Conservation (phyloP, 768 basidiomycete species). For the Pleurotus sapidus region DNA sequence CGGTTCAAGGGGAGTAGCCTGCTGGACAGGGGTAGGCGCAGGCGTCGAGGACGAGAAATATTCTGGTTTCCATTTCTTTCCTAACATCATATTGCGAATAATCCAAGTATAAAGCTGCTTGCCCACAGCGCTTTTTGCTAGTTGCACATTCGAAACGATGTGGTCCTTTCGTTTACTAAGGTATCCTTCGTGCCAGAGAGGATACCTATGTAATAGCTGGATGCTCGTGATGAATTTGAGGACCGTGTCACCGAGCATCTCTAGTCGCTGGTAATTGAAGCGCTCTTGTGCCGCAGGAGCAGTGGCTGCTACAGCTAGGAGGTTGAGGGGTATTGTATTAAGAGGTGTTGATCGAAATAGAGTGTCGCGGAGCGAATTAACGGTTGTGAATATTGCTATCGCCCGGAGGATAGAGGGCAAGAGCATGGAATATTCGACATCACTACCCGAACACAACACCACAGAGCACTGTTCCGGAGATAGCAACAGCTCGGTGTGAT, state of each 20-base stretch:
- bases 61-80: conserved; percentile 49
- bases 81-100: conserved; percentile 51
- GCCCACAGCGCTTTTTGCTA: conserved; percentile 62
- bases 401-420: conserved; percentile 69
- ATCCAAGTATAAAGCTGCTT: conserved; percentile 63
- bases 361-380: conserved; percentile 42
- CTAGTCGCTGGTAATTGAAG: conserved; percentile 68
- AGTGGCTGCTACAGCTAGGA: conserved; percentile 55
- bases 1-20: not conserved
- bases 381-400: conserved; percentile 49
- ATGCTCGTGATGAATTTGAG: conserved; percentile 62
- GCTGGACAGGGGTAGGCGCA: not conserved
- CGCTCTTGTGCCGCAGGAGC: conserved; percentile 60
- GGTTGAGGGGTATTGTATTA: conserved; percentile 39
- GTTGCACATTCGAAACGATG: conserved; percentile 62
- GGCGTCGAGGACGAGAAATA: conserved; percentile 25
- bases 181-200: conserved; percentile 81
- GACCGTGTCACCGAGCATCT: conserved; percentile 74
- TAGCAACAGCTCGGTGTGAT: conserved; percentile 30
- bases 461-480: conserved; percentile 43
- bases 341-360: conserved; percentile 45
- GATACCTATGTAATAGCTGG: conserved; percentile 62
- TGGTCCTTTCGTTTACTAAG: conserved; percentile 71
- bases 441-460: conserved; percentile 47
- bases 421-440: conserved; percentile 52